Evolutionary conservation across 208 protist species (phyloP).

Genomic region (Leishmania aethiopica): DNA sequence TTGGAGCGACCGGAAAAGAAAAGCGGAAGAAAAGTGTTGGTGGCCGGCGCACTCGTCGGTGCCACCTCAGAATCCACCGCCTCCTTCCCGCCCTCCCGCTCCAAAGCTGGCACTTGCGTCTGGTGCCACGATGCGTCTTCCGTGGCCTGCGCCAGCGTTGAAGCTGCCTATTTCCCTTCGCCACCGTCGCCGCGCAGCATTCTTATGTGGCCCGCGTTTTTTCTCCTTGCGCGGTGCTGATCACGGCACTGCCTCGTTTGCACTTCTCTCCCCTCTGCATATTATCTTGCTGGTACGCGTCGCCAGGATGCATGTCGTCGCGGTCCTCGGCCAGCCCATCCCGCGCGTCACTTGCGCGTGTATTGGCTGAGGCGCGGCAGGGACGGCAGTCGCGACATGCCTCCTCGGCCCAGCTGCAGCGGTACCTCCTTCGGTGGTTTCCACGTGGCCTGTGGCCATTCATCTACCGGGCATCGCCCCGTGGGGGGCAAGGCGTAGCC

Average conservation of each 20-base stretch:
- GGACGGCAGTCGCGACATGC: neutral
- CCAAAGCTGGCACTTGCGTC: neutral
- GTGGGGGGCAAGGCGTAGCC: neutral
- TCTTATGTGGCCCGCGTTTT: neutral
- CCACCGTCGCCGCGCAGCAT: neutral
- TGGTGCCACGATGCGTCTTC: slow-evolving; percentile 1
- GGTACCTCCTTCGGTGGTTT: slow-evolving; percentile 19
- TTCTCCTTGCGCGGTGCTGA: neutral
- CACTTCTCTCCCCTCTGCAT: neutral
- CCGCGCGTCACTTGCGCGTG: slow-evolving; percentile 14
- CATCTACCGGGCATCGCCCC: neutral
- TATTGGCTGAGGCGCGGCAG: slow-evolving; percentile 13
- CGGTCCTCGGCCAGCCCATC: slow-evolving; percentile 8
- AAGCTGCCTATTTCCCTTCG: neutral
- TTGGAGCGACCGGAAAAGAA: neutral
- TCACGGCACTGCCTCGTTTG: neutral
- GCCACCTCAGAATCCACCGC: neutral
- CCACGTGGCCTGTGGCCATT: slow-evolving; percentile 14
- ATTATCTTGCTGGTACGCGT: neutral
- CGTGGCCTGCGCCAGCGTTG: neutral
- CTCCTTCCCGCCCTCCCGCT: neutral
- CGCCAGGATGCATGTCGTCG: slow-evolving; percentile 20
- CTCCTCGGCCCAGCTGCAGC: slow-evolving; percentile 8
- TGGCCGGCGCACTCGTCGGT: neutral
- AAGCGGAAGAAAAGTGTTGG: neutral